Evolutionary conservation across 2,329 filamentous ascomycete genomes (phyloP).

Genomic region (Zarea fungicola): DNA sequence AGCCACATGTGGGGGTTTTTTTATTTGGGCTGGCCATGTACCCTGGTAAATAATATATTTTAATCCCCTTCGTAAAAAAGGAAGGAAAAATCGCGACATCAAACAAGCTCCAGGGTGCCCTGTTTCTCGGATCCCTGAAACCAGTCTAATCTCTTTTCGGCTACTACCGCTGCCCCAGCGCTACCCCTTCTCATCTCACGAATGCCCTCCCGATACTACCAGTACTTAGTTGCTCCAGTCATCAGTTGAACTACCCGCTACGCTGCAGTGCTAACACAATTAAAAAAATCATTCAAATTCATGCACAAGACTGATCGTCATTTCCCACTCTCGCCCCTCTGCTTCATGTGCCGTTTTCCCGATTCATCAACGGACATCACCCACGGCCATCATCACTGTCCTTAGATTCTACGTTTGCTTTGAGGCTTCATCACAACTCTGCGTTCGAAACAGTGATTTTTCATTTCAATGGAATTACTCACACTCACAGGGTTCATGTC

Average conservation of each 20-base stretch:
- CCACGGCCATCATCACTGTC: no score
- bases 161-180: not conserved
- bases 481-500: no score
- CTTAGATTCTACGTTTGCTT: no score
- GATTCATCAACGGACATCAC: no score
- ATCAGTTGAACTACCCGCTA: not conserved
- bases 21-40: not conserved
- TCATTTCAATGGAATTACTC: no score
- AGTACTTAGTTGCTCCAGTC: not conserved
- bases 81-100: not conserved
- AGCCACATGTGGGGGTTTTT: not conserved
- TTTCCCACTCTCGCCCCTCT: not conserved
- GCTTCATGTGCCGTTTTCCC: not conserved
- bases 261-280: no score
- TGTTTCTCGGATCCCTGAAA: constrained; percentile 4
- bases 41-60: not conserved
- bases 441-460: no score
- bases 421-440: no score
- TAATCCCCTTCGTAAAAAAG: no score
- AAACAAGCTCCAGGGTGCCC: not conserved
- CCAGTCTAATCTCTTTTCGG: not conserved
- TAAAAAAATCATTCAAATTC: no score
- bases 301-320: not conserved
- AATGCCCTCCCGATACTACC: not conserved
- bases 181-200: constrained; percentile 9